A percentile compares a stretch with the other conserved stretches of the same genome.
These are phyloP conservation scores for Starmerella floricola DNA, from an alignment of 805 yeast species.

Conservation along the genomic window DNA sequence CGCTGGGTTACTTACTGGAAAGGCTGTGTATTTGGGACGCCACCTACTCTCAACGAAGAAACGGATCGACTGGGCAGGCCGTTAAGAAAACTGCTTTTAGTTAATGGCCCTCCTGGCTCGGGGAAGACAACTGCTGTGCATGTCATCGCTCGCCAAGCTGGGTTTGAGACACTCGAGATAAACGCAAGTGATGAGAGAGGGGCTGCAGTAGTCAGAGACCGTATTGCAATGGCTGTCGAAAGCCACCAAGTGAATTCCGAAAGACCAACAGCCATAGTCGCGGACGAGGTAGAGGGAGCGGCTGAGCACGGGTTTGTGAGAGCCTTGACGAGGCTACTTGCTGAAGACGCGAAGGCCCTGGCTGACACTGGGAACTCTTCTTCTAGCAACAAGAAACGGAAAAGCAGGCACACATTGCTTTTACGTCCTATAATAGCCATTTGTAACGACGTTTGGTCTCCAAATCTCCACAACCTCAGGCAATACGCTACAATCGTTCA, in stretches of 20 bases:
- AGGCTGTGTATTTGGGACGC: conserved; percentile 12
- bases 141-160: conserved; percentile 67
- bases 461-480: conserved; percentile 61
- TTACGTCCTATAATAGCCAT: conserved; percentile 81
- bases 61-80: conserved; percentile 42
- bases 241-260: conserved; percentile 37
- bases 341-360: conserved; percentile 10
- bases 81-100: conserved; percentile 46
- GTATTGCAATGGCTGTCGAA: conserved; percentile 43
- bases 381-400: neutral
- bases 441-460: conserved; percentile 76
- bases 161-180: conserved; percentile 68
- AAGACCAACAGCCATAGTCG: conserved; percentile 67
- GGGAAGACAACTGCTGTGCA: conserved; percentile 90
- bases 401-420: conserved; percentile 25
- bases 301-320: conserved; percentile 40
- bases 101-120: conserved; percentile 87
- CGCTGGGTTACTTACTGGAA: conserved; percentile 60
- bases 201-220: conserved; percentile 29
- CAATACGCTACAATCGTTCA: conserved; percentile 59
- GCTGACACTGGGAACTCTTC: neutral
- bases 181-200: conserved; percentile 77
- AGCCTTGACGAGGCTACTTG: conserved; percentile 15
- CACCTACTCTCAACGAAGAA: conserved; percentile 7
- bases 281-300: conserved; percentile 84